These are phyloP conservation scores for Penicillium sp. DNA, from an alignment of 2,329 filamentous ascomycete genomes.

Conservation along the genomic window DNA sequence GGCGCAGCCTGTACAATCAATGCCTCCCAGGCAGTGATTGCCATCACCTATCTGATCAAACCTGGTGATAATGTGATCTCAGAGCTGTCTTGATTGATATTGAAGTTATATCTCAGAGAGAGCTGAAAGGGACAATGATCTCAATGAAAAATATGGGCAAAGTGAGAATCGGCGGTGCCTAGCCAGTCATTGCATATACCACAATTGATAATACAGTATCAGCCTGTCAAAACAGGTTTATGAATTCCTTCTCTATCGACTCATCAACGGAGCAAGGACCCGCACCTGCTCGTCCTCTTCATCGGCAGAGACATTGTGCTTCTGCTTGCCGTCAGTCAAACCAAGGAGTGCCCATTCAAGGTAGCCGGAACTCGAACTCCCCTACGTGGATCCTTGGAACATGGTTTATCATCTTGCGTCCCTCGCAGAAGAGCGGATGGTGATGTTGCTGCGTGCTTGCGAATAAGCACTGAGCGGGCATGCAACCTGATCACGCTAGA, in stretches of 20 bases:
- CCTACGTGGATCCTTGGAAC: conserved; percentile 30
- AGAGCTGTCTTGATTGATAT: background rate
- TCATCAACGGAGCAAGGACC: too few relatives aligned
- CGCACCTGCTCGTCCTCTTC: background rate
- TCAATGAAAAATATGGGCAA: background rate
- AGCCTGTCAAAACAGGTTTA: background rate
- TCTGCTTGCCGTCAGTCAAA: conserved; percentile 26
- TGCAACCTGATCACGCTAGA: too few relatives aligned
- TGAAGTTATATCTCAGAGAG: background rate
- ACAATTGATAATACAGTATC: too few relatives aligned
- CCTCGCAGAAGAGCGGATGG: conserved; percentile 35
- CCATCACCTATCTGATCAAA: too few relatives aligned
- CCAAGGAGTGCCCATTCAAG: conserved; percentile 50
- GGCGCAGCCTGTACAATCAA: background rate
- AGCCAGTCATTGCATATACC: too few relatives aligned
- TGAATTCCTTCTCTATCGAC: background rate
- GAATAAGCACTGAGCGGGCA: too few relatives aligned
- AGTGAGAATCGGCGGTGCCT: background rate
- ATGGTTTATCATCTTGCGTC: conserved; percentile 39
- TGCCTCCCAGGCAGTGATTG: background rate
- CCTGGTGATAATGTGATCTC: background rate
- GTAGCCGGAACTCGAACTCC: conserved; percentile 32
- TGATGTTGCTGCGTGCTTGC: conserved; percentile 39
- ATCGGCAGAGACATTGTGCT: background rate
- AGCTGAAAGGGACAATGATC: background rate